phyloP scores from a whole-genome alignment of 140 eudicot species.

The Ambrosia hybrid region DNA sequence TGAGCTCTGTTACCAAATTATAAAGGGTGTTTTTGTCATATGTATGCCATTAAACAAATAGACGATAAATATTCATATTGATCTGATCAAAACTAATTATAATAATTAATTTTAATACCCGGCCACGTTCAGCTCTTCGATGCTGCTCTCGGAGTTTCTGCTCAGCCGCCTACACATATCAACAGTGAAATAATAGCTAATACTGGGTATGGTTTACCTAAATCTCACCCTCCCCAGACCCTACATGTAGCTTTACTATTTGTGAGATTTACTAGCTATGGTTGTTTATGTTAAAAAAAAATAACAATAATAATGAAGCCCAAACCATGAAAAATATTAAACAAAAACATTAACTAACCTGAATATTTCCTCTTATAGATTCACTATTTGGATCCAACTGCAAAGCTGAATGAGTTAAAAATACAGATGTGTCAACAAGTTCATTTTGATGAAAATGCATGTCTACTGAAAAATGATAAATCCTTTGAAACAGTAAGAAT shows the following conservation, averaged over 20 bases:
- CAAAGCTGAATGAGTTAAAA: conserved; percentile 53
- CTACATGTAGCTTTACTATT: too few species aligned
- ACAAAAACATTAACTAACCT: conserved; percentile 53
- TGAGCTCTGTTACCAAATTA: conserved; percentile 20
- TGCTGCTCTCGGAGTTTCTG: conserved; percentile 63
- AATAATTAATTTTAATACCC: conserved; percentile 33
- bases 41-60: conserved; percentile 1
- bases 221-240: too few species aligned
- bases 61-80: not conserved
- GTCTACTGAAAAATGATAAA: not conserved
- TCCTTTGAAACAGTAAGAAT: not conserved
- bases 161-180: conserved; percentile 61
- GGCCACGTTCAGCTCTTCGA: conserved; percentile 46
- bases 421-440: too few species aligned
- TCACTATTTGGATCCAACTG: conserved; percentile 86
- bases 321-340: not conserved
- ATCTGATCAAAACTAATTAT: not conserved
- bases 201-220: too few species aligned
- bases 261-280: too few species aligned
- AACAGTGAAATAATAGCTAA: not conserved
- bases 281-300: not conserved
- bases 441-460: too few species aligned
- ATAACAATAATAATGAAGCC: not conserved
- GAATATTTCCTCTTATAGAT: conserved; percentile 69
- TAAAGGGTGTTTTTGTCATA: not conserved